Evolutionary conservation across 108 stramenopile species (phyloP).

Genomic region (Nitzschia sp.): DNA sequence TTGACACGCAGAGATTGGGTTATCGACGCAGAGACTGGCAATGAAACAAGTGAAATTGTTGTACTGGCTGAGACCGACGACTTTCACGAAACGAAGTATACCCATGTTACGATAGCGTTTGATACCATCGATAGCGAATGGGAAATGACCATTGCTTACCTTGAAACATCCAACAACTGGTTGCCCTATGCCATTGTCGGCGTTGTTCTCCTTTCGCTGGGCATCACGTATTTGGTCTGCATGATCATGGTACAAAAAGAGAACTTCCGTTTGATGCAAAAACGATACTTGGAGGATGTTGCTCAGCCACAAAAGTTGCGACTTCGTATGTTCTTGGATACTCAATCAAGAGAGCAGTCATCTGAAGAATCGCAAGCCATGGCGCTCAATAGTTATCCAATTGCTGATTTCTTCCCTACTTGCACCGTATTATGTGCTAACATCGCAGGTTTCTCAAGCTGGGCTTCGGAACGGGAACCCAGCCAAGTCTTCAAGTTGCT

Average conservation of each 20-base stretch:
- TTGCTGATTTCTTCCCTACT: constrained; percentile 7
- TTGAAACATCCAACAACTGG: not conserved
- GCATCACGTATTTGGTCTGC: constrained; percentile 10
- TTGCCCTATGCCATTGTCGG: constrained; percentile 4
- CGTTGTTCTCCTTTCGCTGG: constrained; percentile 6
- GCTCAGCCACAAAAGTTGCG: constrained; percentile 21
- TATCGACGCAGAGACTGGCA: constrained; percentile 2
- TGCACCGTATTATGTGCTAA: constrained; percentile 5
- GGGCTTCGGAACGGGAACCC: constrained; percentile 18
- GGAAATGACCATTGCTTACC: constrained; percentile 17
- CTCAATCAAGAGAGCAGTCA: not conserved
- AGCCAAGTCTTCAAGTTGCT: constrained; percentile 19
- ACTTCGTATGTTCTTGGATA: constrained; percentile 19
- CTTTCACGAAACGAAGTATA: not conserved
- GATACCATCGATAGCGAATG: constrained; percentile 11
- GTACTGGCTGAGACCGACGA: constrained; percentile 11
- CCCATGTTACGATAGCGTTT: not conserved
- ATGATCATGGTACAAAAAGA: constrained; percentile 24
- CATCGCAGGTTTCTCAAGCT: constrained; percentile 12
- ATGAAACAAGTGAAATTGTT: not conserved
- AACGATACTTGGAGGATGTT: constrained; percentile 18
- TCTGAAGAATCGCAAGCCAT: constrained; percentile 4
- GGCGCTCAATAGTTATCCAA: constrained; percentile 2
- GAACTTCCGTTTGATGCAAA: constrained; percentile 13
- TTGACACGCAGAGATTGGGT: constrained; percentile 48